Conservation (phyloP, 495 filamentous ascomycete genomes). For the Penicillium taxi region DNA sequence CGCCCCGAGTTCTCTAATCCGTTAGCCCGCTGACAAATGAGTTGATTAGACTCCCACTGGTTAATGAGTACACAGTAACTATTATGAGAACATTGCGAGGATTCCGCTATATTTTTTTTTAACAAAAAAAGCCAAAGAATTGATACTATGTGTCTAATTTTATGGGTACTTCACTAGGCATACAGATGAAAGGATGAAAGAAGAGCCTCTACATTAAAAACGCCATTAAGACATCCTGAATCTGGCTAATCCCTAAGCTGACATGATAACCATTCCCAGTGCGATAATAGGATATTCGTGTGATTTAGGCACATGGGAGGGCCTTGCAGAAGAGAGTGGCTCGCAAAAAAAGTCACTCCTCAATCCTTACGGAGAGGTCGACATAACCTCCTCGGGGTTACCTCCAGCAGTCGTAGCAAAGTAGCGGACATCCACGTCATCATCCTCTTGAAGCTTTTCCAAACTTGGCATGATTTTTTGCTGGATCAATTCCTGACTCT, state of each 20-base stretch:
- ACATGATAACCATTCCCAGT: constrained; percentile 22
- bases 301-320: constrained; percentile 8
- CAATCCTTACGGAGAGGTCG: constrained; percentile 38
- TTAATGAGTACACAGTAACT: too few relatives aligned
- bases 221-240: constrained; percentile 34
- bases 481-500: constrained; percentile 75
- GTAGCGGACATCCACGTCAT: constrained; percentile 95
- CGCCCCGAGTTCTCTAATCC: too few relatives aligned
- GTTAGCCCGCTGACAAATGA: constrained; percentile 20
- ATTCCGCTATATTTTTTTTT: too few relatives aligned
- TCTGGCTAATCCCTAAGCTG: constrained; percentile 35
- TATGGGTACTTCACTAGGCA: constrained; percentile 15
- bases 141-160: constrained; percentile 15
- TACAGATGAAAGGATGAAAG: constrained; percentile 23
- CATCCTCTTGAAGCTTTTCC: constrained; percentile 90
- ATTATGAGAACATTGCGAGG: too few relatives aligned
- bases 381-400: constrained; percentile 41
- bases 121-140: constrained; percentile 1
- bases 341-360: constrained; percentile 4
- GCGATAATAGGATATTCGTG: constrained; percentile 11
- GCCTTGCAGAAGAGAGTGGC: constrained; percentile 7
- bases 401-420: constrained; percentile 70
- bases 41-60: constrained; percentile 9
- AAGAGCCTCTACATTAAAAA: constrained; percentile 39
- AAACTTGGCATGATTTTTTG: constrained; percentile 80